Evolutionary conservation across 768 basidiomycete species (phyloP).

Genomic region (Macrolepiota fuliginosa): DNA sequence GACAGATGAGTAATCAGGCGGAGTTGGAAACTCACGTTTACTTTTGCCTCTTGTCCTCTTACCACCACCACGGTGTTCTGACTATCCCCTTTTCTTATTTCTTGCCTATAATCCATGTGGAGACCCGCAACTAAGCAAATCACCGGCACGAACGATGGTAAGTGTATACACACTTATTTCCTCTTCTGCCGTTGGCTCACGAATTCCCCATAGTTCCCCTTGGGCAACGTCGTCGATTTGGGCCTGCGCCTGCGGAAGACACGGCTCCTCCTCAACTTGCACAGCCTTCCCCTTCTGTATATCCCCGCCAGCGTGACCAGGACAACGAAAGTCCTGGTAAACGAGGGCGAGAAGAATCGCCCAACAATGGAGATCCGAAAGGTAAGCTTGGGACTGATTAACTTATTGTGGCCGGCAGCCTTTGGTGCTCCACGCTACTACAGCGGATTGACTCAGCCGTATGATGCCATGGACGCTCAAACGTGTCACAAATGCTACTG

Average conservation of each 20-base stretch:
- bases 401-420: conserved; percentile 28
- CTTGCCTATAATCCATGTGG: conserved; percentile 64
- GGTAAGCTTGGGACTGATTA: conserved; percentile 56
- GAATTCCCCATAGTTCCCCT: conserved; percentile 59
- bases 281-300: conserved; percentile 84
- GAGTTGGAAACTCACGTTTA: conserved; percentile 27
- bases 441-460: conserved; percentile 29
- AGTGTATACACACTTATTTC: conserved; percentile 23
- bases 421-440: conserved; percentile 21
- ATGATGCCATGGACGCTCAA: conserved; percentile 31
- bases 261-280: conserved; percentile 79
- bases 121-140: conserved; percentile 86
- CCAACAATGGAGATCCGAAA: conserved; percentile 57
- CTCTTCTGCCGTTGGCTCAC: conserved; percentile 11
- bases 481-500: conserved; percentile 18
- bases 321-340: conserved; percentile 56
- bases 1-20: conserved; percentile 27
- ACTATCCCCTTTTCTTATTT: conserved; percentile 20
- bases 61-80: conserved; percentile 26
- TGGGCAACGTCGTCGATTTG: conserved; percentile 87
- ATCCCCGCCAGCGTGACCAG: conserved; percentile 63
- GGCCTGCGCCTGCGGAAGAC: conserved; percentile 83
- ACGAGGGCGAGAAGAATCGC: conserved; percentile 68
- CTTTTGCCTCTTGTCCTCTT: conserved; percentile 25
- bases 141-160: conserved; percentile 91